Percentiles rank a stretch among this genome's conserved stretches.
These are phyloP conservation scores for Coemansia sp. DNA, from an alignment of 192 early-diverging fungal species.

Conservation along the genomic window DNA sequence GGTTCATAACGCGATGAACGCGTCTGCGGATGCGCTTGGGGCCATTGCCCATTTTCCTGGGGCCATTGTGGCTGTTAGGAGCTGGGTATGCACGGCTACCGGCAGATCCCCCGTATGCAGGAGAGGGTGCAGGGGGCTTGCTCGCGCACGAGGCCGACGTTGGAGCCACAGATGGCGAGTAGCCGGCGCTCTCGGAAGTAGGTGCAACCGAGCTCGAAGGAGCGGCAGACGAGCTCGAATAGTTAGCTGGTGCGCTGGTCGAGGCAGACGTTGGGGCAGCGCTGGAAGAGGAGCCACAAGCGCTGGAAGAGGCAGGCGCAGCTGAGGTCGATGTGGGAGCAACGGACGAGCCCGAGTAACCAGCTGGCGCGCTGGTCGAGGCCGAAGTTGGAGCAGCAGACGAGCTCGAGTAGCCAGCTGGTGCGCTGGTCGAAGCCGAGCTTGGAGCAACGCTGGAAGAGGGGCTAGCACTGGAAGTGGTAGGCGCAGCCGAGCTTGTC, in stretches of 20 bases:
- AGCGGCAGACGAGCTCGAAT: not conserved
- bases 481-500: not conserved
- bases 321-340: too few species aligned
- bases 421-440: not conserved
- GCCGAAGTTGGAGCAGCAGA: not conserved
- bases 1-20: conserved; percentile 7
- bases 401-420: not conserved
- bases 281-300: too few species aligned
- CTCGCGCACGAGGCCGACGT: not conserved
- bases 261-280: too few species aligned
- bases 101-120: not conserved
- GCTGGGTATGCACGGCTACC: not conserved
- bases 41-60: not conserved
- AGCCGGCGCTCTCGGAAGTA: not conserved
- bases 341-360: too few species aligned
- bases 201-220: not conserved
- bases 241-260: not conserved
- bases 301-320: too few species aligned
- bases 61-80: conserved; percentile 2
- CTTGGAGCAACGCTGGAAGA: too few species aligned
- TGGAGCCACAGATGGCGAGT: not conserved
- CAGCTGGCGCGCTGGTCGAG: too few species aligned
- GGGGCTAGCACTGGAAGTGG: too few species aligned
- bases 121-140: not conserved
- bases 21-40: conserved; percentile 21